Conservation (phyloP, 371 early-diverging fungal species). For the Umbelopsis sp. region DNA sequence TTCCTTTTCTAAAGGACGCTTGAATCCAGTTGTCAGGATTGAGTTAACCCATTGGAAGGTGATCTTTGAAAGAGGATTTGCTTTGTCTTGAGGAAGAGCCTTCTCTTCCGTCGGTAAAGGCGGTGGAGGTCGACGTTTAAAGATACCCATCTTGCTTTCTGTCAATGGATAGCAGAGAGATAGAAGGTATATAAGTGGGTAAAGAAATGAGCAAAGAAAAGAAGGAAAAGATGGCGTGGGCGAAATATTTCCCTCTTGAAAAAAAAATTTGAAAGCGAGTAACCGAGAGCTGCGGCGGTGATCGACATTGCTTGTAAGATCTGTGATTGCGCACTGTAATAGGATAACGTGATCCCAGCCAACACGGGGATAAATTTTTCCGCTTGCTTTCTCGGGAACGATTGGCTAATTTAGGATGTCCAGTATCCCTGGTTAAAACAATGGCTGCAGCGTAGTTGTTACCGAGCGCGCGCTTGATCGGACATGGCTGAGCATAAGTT, state of each 20-base stretch:
- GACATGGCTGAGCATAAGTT: not conserved
- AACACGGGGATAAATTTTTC: conserved; percentile 5
- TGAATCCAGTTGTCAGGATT: conserved; percentile 37
- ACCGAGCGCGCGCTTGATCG: conserved; percentile 12
- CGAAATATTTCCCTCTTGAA: not conserved
- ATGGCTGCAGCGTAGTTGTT: not conserved
- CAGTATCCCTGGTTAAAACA: not conserved
- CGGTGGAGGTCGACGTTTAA: conserved; percentile 10
- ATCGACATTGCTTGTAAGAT: not conserved
- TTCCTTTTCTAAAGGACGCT: conserved; percentile 45
- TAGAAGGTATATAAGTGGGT: not conserved
- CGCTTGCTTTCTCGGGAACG: conserved; percentile 2
- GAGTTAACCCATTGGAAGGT: conserved; percentile 42
- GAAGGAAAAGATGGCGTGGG: no score
- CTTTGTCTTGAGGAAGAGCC: conserved; percentile 34
- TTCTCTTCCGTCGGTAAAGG: conserved; percentile 10
- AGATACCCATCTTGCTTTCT: not conserved
- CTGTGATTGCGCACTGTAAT: no score
- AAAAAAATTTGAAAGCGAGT: not conserved
- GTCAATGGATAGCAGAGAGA: not conserved
- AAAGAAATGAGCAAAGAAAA: not conserved
- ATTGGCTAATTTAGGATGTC: not conserved
- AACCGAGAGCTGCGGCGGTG: not conserved
- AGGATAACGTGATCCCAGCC: conserved; percentile 3
- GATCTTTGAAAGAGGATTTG: conserved; percentile 33